Evolutionary conservation across 768 basidiomycete species (phyloP), one percentile per base, ranked within the genome.

Genomic region (Tricholomella constricta): DNA sequence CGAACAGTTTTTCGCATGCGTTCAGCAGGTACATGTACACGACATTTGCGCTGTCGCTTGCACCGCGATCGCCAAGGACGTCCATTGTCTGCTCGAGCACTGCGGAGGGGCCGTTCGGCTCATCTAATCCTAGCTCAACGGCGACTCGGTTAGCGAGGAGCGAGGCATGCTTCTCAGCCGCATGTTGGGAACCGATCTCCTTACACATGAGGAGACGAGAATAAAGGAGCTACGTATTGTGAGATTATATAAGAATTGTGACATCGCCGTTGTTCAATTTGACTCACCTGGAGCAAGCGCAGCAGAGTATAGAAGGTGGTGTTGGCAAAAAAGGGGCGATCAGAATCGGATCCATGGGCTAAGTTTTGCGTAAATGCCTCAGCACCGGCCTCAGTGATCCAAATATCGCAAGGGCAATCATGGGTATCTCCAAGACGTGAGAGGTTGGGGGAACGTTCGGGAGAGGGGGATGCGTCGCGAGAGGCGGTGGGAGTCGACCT

Each of bases 1-100:
- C 94, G 65, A 98, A 98, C 36, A 96, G 69, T 77, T 91, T 91
- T 71, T 98, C 96, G 67, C 91, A 93, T 9, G 91, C 88, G 52
- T 88, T 90, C 29, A 98, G 75, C 46, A 96, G 80, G 63, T 95
- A 94, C 73, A 85, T 77, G 72, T 98, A 98, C 55, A 92, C 88
- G 64, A 89, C 79, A 59, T 88, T 86, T 36, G 77, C 71, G 23
- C 77, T 75, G 35, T 77, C 75, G 27, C 68, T 68, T 27, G 78
- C 70, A 44, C 69, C 71, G 40, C 75, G 75, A 37, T 77, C 77
- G 22, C 83, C 83, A 35, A 87, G 60, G 11, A 79, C 78, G 50
- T 85, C 84, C 66, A 83, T 78, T 12, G 84, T 83, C 65, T 89
- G 87, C 35, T 78, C 75, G n/a, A 87, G 77, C 7, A 86, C 77